These are phyloP conservation scores for Salix brachista DNA, from an alignment of 345 rosid species.

Conservation along the genomic window DNA sequence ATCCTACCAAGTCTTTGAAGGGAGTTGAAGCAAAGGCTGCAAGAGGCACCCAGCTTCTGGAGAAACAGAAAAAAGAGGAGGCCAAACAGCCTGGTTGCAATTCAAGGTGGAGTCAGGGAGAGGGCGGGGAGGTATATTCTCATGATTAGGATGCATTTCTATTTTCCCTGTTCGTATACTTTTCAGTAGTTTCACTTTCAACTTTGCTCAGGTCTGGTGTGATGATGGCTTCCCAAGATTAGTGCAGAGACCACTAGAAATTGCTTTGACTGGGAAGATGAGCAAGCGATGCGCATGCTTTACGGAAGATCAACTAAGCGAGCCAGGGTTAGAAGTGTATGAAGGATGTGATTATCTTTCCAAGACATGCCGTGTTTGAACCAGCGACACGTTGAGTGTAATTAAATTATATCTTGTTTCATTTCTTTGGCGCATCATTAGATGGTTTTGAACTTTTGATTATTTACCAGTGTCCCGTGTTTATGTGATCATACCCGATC, in stretches of 20 bases:
- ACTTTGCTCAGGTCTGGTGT: conserved; percentile 76
- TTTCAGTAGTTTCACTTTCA: not conserved
- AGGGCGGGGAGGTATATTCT: conserved; percentile 75
- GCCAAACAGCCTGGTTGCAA: conserved; percentile 83
- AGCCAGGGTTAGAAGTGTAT: conserved; percentile 71
- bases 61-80: conserved; percentile 85
- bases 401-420: not conserved
- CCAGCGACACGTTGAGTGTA: not conserved
- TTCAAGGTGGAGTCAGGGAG: conserved; percentile 90
- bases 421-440: not conserved
- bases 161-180: not conserved
- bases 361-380: conserved; percentile 59
- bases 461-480: not conserved
- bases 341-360: conserved; percentile 72
- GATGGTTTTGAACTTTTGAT: not conserved
- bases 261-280: conserved; percentile 89
- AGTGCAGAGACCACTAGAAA: conserved; percentile 81
- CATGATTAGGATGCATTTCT: not conserved
- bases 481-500: too few species aligned
- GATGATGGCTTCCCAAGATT: conserved; percentile 79
- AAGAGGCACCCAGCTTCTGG: conserved; percentile 86
- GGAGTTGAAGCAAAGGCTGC: conserved; percentile 93
- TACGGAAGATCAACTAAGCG: conserved; percentile 58
- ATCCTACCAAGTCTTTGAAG: conserved; percentile 78
- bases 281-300: conserved; percentile 92